A percentile compares a stretch with the other conserved stretches of the same genome.
Evolutionary conservation across 257 asterid genomes (phyloP).

Genomic region (Craterostigma plantagineum): DNA sequence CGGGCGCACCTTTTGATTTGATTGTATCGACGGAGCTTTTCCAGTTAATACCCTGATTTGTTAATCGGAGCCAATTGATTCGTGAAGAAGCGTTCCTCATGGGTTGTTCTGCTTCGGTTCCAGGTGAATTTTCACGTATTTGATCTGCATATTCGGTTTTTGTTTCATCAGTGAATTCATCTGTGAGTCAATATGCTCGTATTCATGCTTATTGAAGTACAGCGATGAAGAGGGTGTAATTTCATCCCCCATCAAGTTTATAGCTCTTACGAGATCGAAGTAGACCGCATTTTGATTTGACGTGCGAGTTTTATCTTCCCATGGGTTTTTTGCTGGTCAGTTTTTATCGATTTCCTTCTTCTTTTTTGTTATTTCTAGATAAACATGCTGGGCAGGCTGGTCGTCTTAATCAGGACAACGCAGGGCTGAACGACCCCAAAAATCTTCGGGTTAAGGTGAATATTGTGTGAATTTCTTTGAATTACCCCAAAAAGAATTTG

Average conservation of each 20-base stretch:
- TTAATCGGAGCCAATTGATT: too few species aligned
- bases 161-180: neutral
- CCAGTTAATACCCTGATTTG: too few species aligned
- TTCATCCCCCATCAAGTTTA: neutral
- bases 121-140: constrained; percentile 40
- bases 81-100: constrained; percentile 6
- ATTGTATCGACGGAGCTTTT: too few species aligned
- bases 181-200: neutral
- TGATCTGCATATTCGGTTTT: too few species aligned
- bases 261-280: neutral
- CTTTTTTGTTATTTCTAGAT: constrained; percentile 8
- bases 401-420: constrained; percentile 12
- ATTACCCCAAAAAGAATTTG: too few species aligned
- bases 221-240: too few species aligned
- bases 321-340: neutral
- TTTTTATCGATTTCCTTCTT: neutral
- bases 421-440: constrained; percentile 10
- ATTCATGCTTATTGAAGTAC: neutral
- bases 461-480: neutral
- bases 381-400: constrained; percentile 8
- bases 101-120: constrained; percentile 53
- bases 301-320: too few species aligned
- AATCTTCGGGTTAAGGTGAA: constrained; percentile 15
- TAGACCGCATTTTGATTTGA: neutral
- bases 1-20: too few species aligned